Evolutionary conservation across 2,329 filamentous ascomycete genomes (phyloP).

Genomic region (Curvularia hawaiiensis): DNA sequence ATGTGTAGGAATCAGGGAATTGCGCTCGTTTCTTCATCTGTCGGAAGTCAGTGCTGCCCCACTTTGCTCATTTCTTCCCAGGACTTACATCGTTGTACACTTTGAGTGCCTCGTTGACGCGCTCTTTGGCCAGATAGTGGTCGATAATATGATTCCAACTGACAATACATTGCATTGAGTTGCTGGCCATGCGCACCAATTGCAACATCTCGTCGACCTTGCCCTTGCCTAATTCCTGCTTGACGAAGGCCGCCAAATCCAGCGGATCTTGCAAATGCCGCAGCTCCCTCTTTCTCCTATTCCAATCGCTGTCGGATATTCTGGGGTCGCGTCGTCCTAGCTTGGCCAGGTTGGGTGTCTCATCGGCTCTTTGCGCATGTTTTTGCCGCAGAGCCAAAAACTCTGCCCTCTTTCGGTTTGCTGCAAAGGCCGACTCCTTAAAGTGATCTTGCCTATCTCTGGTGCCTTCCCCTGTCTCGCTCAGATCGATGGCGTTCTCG

Average conservation of each 20-base stretch:
- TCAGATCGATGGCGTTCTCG: conserved; percentile 6
- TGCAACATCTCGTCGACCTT: conserved; percentile 70
- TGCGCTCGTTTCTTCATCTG: conserved; percentile 93
- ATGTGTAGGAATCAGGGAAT: conserved; percentile 80
- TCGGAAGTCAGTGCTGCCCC: conserved; percentile 18
- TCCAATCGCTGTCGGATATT: conserved; percentile 37
- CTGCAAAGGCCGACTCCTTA: conserved; percentile 32
- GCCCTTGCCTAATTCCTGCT: conserved; percentile 62
- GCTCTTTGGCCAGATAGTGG: conserved; percentile 66
- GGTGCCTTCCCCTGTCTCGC: conserved; percentile 19
- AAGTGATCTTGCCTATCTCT: conserved; percentile 30
- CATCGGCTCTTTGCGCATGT: conserved; percentile 1
- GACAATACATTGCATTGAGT: conserved; percentile 67
- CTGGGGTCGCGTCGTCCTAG: conserved; percentile 33
- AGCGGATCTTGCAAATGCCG: conserved; percentile 71
- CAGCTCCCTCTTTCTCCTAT: conserved; percentile 60
- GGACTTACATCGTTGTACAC: conserved; percentile 80
- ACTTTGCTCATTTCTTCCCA: not conserved
- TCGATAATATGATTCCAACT: conserved; percentile 89
- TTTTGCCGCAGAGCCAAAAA: conserved; percentile 23
- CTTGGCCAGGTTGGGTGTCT: conserved; percentile 29
- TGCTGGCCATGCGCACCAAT: conserved; percentile 72
- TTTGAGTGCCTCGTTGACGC: conserved; percentile 70
- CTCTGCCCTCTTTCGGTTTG: conserved; percentile 31
- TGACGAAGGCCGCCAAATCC: conserved; percentile 72